Evolutionary conservation across 73 alveolate genomes (phyloP), one percentile per base, ranked within the genome.

Genomic region (Stentor coeruleus): DNA sequence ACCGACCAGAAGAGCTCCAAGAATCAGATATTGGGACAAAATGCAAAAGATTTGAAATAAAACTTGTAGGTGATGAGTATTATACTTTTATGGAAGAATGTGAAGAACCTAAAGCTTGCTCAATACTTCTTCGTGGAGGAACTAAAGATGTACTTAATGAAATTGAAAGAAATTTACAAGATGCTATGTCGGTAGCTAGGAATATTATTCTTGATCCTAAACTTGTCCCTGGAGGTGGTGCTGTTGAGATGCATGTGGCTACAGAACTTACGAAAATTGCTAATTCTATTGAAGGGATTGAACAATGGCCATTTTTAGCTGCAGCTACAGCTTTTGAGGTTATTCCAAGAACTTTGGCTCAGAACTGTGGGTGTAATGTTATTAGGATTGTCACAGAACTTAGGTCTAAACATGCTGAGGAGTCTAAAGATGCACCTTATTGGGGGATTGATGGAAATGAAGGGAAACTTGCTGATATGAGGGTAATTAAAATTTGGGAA

Each of bases 181-280:
- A 98, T 59, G 98, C 98, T 28, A 92, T 96, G 93, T 95, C 97
- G 41, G 99, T 98, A 3, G 98, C 99, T 26, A 91, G 99, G 76
- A 98, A 96, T 91, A 96, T 98, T 74, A 87, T 96, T 84, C 87
- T 94, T 37, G 97, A 98, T 81, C 99, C 99, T 60, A 94, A 92
- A 89, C 95, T 98, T 72, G 96, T 97, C 38, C 99, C 99, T n/a
- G 99, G 99, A 20, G 99, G 99, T 58, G 99, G 99, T 31, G 99
- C 99, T 26, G 94, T 96, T 60, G 99, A 98, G 84, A 98, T 98
- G 99, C 99, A 96, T 91, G 91, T 98, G n/a, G 91, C 99, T 3
- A 94, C n/a, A 55, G 85, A 96, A 90, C 89, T 98, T 75, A n/a
- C n/a, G n/a, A n/a, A n/a, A n/a, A 97, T 59, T 36, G 30, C 20